A percentile compares a stretch with the other conserved stretches of the same genome.
phyloP scores from a whole-genome alignment of 805 yeast species.

The Zygotorulaspora sp. region DNA sequence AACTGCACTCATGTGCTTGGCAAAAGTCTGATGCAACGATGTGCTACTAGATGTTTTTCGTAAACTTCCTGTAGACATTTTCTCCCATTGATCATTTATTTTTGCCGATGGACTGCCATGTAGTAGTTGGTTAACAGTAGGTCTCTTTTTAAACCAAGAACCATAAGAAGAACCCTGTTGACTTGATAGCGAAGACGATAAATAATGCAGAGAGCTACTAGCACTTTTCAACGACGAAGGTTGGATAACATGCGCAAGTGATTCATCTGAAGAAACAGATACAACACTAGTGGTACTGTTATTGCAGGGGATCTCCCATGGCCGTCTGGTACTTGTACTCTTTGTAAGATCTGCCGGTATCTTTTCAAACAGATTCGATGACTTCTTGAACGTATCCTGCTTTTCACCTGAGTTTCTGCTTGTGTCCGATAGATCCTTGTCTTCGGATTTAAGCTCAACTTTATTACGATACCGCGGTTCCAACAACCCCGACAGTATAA shows the following conservation, averaged over 20 bases:
- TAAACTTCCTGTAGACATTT: slow-evolving; percentile 17
- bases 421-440: slow-evolving; percentile 3
- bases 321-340: slow-evolving; percentile 26
- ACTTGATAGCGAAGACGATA: slow-evolving; percentile 39
- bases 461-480: slow-evolving; percentile 34
- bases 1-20: slow-evolving; percentile 15
- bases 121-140: slow-evolving; percentile 20
- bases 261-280: slow-evolving; percentile 32
- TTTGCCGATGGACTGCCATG: slow-evolving; percentile 27
- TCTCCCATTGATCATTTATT: slow-evolving; percentile 25
- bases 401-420: slow-evolving; percentile 1
- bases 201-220: slow-evolving; percentile 36
- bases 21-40: slow-evolving; percentile 26
- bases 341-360: slow-evolving; percentile 25
- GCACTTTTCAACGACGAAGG: slow-evolving; percentile 36
- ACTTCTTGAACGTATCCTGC: slow-evolving; percentile 6
- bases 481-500: slow-evolving; percentile 48
- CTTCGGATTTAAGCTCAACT: slow-evolving; percentile 14
- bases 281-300: slow-evolving; percentile 28
- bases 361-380: slow-evolving; percentile 1
- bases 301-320: slow-evolving; percentile 41
- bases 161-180: slow-evolving; percentile 32
- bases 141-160: slow-evolving; percentile 33
- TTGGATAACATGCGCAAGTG: slow-evolving; percentile 31
- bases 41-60: slow-evolving; percentile 28